phyloP scores from a whole-genome alignment of 495 filamentous ascomycete species.

The Penicillium simplicissimum region DNA sequence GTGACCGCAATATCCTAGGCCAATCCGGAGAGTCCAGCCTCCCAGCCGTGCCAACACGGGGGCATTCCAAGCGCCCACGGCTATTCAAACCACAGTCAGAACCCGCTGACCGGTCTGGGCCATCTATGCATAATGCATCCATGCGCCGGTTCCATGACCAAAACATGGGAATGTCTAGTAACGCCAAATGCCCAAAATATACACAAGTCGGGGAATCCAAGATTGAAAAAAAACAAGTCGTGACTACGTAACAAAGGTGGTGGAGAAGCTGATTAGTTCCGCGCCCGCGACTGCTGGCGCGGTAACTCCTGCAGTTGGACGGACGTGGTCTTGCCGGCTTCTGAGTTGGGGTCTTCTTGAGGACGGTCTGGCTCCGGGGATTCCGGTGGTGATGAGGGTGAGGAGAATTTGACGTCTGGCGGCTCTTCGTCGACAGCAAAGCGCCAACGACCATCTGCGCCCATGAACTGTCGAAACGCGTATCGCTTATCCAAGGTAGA shows the following conservation, averaged over 20 bases:
- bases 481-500: constrained; percentile 36
- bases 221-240: constrained; percentile 6
- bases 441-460: constrained; percentile 35
- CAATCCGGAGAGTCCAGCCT: neutral
- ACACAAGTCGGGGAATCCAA: constrained; percentile 14
- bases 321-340: constrained; percentile 17
- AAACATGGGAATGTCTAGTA: neutral
- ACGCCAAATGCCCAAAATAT: constrained; percentile 12
- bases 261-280: constrained; percentile 4
- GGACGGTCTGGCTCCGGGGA: neutral
- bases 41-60: neutral
- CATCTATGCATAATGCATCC: constrained; percentile 1
- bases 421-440: constrained; percentile 44
- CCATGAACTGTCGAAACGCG: constrained; percentile 39
- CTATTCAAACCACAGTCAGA: neutral
- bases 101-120: constrained; percentile 1
- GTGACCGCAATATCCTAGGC: too few species aligned
- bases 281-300: constrained; percentile 2
- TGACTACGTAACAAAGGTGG: neutral
- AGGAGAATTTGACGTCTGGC: constrained; percentile 1
- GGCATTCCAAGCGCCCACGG: neutral
- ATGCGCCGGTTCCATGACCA: constrained; percentile 4
- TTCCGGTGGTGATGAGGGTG: neutral
- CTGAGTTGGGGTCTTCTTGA: constrained; percentile 1
- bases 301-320: constrained; percentile 25